Conservation (phyloP, 768 basidiomycete genomes). For the Suillus subaureus region DNA sequence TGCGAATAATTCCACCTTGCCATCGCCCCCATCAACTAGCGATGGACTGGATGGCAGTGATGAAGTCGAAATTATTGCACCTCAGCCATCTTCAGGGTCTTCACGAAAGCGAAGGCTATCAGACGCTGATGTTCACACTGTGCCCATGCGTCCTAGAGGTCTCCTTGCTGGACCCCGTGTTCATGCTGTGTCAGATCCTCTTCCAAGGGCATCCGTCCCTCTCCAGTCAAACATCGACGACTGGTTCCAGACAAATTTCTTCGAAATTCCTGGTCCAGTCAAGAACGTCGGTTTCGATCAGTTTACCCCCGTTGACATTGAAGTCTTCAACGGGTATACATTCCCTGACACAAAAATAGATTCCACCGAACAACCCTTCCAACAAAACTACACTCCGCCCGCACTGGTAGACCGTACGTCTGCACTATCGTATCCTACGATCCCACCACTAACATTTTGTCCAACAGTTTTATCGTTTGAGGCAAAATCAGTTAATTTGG, state of each 20-base stretch:
- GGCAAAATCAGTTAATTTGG: background rate
- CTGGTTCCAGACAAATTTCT: slow-evolving; percentile 38
- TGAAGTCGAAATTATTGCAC: background rate
- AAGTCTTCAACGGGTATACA: slow-evolving; percentile 33
- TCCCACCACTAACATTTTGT: background rate
- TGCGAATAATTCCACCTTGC: background rate
- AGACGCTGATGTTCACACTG: slow-evolving; percentile 23
- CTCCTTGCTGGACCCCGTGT: slow-evolving; percentile 20
- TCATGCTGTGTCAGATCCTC: slow-evolving; percentile 34
- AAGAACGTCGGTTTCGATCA: slow-evolving; percentile 26
- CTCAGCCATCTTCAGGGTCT: background rate
- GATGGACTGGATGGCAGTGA: slow-evolving; percentile 5
- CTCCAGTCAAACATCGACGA: slow-evolving; percentile 32
- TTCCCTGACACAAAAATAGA: slow-evolving; percentile 10
- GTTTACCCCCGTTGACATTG: slow-evolving; percentile 32
- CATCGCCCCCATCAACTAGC: slow-evolving; percentile 7
- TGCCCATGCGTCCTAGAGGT: slow-evolving; percentile 32
- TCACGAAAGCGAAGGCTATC: slow-evolving; percentile 41
- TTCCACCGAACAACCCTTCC: background rate
- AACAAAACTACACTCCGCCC: rapidly evolving
- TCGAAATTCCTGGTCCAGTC: slow-evolving; percentile 30
- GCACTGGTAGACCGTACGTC: slow-evolving; percentile 7
- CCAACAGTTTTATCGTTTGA: background rate
- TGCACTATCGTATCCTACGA: no score
- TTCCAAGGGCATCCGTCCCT: slow-evolving; percentile 17